Evolutionary conservation across 495 filamentous ascomycete genomes (phyloP), one percentile per base, ranked within the genome.

Genomic region (Penicillium daleae): DNA sequence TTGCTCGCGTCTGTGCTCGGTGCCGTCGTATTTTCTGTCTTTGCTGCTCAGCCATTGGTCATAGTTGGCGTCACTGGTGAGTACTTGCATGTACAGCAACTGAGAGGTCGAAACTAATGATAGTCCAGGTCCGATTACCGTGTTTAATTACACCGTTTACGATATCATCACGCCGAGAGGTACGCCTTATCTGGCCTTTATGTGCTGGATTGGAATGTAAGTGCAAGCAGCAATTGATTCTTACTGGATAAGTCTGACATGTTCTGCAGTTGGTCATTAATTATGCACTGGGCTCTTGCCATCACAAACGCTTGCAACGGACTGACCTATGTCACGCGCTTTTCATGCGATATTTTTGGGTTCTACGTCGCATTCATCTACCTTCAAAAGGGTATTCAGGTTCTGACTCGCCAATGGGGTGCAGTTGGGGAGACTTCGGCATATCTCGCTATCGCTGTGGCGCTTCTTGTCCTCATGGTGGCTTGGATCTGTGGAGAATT

Each of bases 361-460:
- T 93, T 93, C 72, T 95, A 95, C 71, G 91, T 95, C 46, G 91
- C 90, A 51, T 90, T 89, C 70, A 91, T 93, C 71, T 95, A 95
- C 69, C 80, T 95, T 15, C 90, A 93, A 63, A 94, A 93, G 71
- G 91, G 91, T 6, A 86, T 93, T 59, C 90, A 93, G 69, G 89
- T 93, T 31, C 78, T 95, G 1, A 87, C 87, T 59, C 81, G 87
- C 3, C 84, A 87, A 73, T 86, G 83, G 80, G 80, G 74, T 29
- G 57, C 65, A 15, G 71, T 73, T 4, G 82, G 81, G 19, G 85
- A 86, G 33, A 78, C 88, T 6, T 90, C 91, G 51, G 84, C 83
- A 19, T 92, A 92, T 66, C 80, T 95, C 32, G 90, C 88, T 31
- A 85, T 93, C 64, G 85, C 86, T 57, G 87, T 93, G 17, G 81